Evolutionary conservation across 1,284 basidiomycete genomes (phyloP), one percentile per base, ranked within the genome.

Genomic region (Ustilago xerochloae): DNA sequence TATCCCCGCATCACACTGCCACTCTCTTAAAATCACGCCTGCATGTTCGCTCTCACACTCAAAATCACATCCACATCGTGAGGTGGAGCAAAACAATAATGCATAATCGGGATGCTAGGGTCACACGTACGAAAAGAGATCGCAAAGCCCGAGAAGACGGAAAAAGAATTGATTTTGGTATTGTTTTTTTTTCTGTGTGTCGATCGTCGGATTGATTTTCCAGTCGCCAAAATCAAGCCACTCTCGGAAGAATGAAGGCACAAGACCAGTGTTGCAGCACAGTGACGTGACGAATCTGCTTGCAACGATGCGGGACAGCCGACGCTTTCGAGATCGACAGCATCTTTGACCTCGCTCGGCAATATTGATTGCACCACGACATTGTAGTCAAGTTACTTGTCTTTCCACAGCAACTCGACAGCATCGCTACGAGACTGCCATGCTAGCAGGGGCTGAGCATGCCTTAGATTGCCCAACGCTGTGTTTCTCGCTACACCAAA

Each of bases 81-180:
- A 16, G 24, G 38, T 41, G 38, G 38, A 41, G 38, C 18, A 41
- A 41, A 13, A n/a, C 12, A 32, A 26, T 4, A 30, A 12, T 22
- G 12, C 35, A 41, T n/a, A n/a, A n/a, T n/a, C n/a, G n/a, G n/a
- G n/a, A n/a, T n/a, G n/a, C n/a, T n/a, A n/a, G n/a, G n/a, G 38
- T 22, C 22, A 43, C 30, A 55, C 52, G 52, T 45, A 53, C 51
- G 51, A 43, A 28, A 53, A 36, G n/a, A n/a, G n/a, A n/a, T n/a
- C n/a, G n/a, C n/a, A n/a, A n/a, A n/a, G n/a, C n/a, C 32, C 32
- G 32, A 33, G 35, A 38, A 38, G 18, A n/a, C n/a, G n/a, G n/a
- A n/a, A n/a, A n/a, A n/a, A n/a, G n/a, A n/a, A n/a, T n/a, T n/a
- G n/a, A n/a, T n/a, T n/a, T n/a, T n/a, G n/a, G n/a, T n/a, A n/a